Evolutionary conservation across 805 yeast species (phyloP).

Genomic region (Yueomyces sinensis): DNA sequence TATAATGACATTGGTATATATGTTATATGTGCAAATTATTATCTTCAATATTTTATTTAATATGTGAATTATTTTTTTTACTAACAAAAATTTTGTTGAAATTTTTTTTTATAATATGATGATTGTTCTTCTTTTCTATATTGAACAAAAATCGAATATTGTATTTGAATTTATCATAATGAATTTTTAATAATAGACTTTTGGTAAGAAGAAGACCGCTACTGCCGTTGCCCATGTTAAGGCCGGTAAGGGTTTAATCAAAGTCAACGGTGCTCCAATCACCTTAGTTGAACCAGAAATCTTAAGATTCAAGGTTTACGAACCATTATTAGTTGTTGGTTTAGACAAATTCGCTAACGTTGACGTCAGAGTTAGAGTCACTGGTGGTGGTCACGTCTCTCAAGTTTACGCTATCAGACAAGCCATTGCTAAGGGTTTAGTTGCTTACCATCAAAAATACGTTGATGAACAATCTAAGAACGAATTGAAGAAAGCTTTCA

Average conservation of each 20-base stretch:
- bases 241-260: constrained; percentile 98
- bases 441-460: constrained; percentile 98
- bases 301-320: constrained; percentile 99
- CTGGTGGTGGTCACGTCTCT: constrained; percentile 99
- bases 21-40: no score
- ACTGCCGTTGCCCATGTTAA: constrained; percentile 99
- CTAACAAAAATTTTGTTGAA: no score
- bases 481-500: constrained; percentile 96
- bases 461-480: constrained; percentile 99
- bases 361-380: constrained; percentile 97
- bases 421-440: constrained; percentile 98
- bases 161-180: not conserved
- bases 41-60: no score
- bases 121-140: no score
- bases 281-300: constrained; percentile 98
- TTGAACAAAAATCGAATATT: no score
- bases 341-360: constrained; percentile 97
- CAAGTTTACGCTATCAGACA: constrained; percentile 99
- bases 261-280: constrained; percentile 99
- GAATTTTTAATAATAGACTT: constrained; percentile 61
- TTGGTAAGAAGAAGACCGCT: constrained; percentile 99
- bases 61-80: no score
- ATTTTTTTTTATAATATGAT: no score
- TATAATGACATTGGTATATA: no score
- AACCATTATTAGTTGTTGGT: constrained; percentile 80